Percentiles rank a stretch among this genome's conserved stretches.
Evolutionary conservation across 208 protist species (phyloP).

Genomic region (Herpetomonas samuelpessoai): DNA sequence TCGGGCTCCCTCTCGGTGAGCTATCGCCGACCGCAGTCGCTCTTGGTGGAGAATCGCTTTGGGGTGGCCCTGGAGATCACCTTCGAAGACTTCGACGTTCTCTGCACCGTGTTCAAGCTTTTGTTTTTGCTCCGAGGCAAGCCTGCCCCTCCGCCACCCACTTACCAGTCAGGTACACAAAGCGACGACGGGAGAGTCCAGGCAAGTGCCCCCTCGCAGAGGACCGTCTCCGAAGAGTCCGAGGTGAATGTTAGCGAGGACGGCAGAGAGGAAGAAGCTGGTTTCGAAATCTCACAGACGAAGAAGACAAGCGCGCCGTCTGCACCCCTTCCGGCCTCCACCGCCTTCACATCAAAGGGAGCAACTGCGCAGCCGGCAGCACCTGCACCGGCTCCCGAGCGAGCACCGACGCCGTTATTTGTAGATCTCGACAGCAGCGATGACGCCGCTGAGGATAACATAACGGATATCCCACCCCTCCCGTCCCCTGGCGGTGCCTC

Average conservation of each 20-base stretch:
- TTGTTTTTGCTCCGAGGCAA: slow-evolving; percentile 17
- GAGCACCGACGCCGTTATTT: neutral
- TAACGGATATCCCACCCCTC: neutral
- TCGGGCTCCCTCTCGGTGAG: neutral
- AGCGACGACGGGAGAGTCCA: too few species aligned
- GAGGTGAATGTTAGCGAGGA: too few species aligned
- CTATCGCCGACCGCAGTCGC: slow-evolving; percentile 9
- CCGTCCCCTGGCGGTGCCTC: neutral
- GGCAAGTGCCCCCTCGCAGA: too few species aligned
- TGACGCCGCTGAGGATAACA: neutral
- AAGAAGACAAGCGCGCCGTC: neutral
- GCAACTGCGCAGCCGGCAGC: neutral
- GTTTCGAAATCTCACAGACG: too few species aligned
- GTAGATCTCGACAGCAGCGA: too few species aligned
- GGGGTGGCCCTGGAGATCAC: slow-evolving; percentile 15
- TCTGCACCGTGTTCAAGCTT: slow-evolving; percentile 27
- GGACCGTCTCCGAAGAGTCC: too few species aligned
- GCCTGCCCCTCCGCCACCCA: neutral
- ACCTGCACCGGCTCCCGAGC: neutral
- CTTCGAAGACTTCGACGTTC: slow-evolving; percentile 13
- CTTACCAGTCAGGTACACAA: neutral
- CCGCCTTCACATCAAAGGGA: too few species aligned
- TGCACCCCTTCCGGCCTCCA: neutral
- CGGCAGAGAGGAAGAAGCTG: too few species aligned
- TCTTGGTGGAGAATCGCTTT: slow-evolving; percentile 13